Conservation (phyloP, 768 basidiomycete genomes). For the Tephrocybe sp. region DNA sequence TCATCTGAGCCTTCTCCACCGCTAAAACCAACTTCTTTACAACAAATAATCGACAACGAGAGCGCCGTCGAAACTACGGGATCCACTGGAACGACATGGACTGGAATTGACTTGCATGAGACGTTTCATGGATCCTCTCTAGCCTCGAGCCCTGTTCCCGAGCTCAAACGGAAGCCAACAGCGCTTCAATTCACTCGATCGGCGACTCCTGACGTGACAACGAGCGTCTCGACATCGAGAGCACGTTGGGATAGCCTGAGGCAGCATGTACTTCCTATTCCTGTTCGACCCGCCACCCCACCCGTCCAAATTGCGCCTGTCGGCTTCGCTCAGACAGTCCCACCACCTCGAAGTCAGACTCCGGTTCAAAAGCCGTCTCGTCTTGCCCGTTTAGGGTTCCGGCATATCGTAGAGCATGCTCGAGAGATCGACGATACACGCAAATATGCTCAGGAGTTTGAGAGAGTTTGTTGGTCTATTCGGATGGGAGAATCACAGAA, state of each 20-base stretch:
- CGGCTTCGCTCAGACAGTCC: constrained; percentile 11
- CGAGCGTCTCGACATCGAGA: constrained; percentile 37
- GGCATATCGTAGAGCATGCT: constrained; percentile 66
- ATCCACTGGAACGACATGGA: constrained; percentile 11
- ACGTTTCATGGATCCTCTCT: neutral
- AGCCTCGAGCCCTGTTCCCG: constrained; percentile 10
- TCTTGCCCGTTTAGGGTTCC: constrained; percentile 53
- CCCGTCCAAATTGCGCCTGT: constrained; percentile 24
- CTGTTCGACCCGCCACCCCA: constrained; percentile 26
- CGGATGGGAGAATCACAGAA: constrained; percentile 42
- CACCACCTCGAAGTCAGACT: constrained; percentile 30
- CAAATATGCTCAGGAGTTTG: constrained; percentile 55
- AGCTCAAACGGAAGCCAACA: constrained; percentile 11
- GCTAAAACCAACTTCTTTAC: constrained; percentile 4
- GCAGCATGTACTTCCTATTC: constrained; percentile 48
- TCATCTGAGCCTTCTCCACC: constrained; percentile 4
- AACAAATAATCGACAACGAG: constrained; percentile 10
- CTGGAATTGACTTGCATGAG: constrained; percentile 9
- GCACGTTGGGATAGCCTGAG: constrained; percentile 54
- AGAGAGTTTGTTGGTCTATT: constrained; percentile 52
- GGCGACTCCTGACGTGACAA: constrained; percentile 49
- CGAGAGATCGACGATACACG: constrained; percentile 52
- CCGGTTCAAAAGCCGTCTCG: constrained; percentile 46
- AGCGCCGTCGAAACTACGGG: neutral
- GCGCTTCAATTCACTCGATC: constrained; percentile 17